Percentiles rank a stretch among this genome's conserved stretches.
phyloP scores from a whole-genome alignment of 2,329 filamentous ascomycete genomes.

The Coniosporium tulheliwenetii region DNA sequence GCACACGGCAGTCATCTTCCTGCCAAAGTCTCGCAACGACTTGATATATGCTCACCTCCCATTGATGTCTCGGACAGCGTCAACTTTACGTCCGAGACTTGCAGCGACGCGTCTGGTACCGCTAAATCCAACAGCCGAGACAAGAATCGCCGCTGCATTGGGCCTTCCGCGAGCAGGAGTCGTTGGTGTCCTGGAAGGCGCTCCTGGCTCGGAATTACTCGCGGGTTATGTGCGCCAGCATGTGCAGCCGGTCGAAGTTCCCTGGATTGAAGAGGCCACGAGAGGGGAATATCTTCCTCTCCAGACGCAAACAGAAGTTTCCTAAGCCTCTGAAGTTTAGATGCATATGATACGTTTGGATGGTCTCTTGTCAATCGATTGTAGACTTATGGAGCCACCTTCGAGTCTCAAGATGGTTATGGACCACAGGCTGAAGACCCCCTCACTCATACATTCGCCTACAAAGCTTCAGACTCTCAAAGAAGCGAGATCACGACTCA shows the following conservation, averaged over 20 bases:
- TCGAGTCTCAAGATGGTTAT: too few relatives aligned
- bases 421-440: too few relatives aligned
- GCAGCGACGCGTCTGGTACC: constrained; percentile 4
- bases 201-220: constrained; percentile 24
- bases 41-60: constrained; percentile 6
- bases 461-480: too few relatives aligned
- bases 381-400: too few relatives aligned
- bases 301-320: too few relatives aligned
- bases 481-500: too few relatives aligned
- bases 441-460: too few relatives aligned
- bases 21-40: constrained; percentile 25
- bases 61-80: constrained; percentile 4
- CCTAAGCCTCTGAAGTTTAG: too few relatives aligned
- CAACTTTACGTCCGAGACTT: background rate
- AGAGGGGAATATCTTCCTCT: too few relatives aligned
- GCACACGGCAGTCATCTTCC: constrained; percentile 5
- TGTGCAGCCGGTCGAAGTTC: constrained; percentile 36
- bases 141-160: constrained; percentile 2
- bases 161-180: constrained; percentile 4
- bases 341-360: too few relatives aligned
- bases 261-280: constrained; percentile 31
- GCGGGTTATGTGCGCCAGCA: constrained; percentile 18
- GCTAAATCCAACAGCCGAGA: constrained; percentile 3
- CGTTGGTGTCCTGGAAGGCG: constrained; percentile 3
- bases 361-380: too few relatives aligned